phyloP scores from a whole-genome alignment of 2,329 filamentous ascomycete species.

The Arthrobotrys entomopaga region DNA sequence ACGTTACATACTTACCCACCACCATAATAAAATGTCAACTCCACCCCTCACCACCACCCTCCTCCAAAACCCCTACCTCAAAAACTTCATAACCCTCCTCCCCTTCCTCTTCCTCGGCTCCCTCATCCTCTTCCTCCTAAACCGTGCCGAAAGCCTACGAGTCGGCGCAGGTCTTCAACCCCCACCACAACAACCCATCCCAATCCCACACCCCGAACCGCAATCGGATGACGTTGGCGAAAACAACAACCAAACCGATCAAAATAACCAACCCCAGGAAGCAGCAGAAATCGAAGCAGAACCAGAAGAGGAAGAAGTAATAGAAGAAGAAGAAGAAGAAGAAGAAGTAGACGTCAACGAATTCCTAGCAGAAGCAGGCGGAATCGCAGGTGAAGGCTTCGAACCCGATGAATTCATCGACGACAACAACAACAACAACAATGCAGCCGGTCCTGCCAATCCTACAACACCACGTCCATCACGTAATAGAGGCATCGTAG shows the following conservation, averaged over 20 bases:
- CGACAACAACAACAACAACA: background rate
- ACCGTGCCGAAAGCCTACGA: conserved; percentile 39
- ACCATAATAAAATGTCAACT: conserved; percentile 14
- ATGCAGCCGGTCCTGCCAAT: conserved; percentile 18
- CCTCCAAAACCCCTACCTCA: conserved; percentile 37
- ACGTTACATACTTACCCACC: background rate
- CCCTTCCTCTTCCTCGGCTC: conserved; percentile 50
- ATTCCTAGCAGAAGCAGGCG: conserved; percentile 42
- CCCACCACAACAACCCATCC: conserved; percentile 10
- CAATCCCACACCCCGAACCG: background rate
- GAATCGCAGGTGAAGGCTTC: conserved; percentile 19
- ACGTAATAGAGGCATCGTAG: conserved; percentile 42
- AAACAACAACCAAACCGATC: background rate
- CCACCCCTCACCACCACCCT: conserved; percentile 14
- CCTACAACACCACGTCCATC: conserved; percentile 7
- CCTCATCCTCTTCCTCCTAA: conserved; percentile 50
- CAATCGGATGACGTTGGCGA: background rate
- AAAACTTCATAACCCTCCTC: conserved; percentile 51
- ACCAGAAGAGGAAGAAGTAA: background rate
- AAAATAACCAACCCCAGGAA: too few species aligned
- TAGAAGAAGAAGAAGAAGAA: conserved; percentile 1
- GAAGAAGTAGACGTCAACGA: conserved; percentile 38
- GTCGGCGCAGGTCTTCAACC: conserved; percentile 44
- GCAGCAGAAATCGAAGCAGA: conserved; percentile 8
- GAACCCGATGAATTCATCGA: conserved; percentile 21